Conservation (phyloP, 805 yeast species). For the Metschnikowia continentalis region DNA sequence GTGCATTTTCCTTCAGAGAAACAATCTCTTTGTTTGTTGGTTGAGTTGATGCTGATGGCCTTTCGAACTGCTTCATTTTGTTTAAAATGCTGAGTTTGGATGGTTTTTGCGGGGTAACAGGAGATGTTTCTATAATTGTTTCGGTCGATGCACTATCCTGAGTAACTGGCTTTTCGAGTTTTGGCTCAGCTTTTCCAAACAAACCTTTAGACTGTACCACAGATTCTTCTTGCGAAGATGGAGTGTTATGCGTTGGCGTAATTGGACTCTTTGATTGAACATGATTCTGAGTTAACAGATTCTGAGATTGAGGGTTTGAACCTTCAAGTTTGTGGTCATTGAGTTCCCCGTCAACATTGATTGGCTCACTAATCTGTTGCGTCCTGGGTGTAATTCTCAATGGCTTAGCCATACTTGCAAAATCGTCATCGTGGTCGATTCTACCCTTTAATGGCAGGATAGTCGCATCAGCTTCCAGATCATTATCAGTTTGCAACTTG, state of each 20-base stretch:
- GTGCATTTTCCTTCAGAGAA: background rate
- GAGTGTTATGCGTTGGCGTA: background rate
- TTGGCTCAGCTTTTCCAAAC: background rate
- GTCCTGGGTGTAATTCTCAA: conserved; percentile 11
- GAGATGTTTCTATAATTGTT: background rate
- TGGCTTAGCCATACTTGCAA: conserved; percentile 8
- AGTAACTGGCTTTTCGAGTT: background rate
- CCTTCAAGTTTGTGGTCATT: background rate
- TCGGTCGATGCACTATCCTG: background rate
- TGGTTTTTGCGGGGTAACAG: background rate
- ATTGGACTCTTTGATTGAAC: background rate
- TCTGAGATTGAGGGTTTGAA: background rate
- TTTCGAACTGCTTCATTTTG: conserved; percentile 35
- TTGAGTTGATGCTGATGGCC: background rate
- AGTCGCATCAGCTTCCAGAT: background rate
- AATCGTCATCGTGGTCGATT: background rate
- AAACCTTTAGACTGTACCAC: background rate
- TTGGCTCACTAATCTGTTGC: background rate
- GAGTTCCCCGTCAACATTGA: background rate
- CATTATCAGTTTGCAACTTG: conserved; percentile 31
- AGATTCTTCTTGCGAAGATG: background rate
- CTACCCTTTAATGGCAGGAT: background rate
- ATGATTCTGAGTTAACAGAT: background rate
- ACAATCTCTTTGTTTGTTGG: background rate
- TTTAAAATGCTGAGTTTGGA: conserved; percentile 24